phyloP scores from a whole-genome alignment of 176 grass and related monocot genomes.

The Microstegium vimineum region DNA sequence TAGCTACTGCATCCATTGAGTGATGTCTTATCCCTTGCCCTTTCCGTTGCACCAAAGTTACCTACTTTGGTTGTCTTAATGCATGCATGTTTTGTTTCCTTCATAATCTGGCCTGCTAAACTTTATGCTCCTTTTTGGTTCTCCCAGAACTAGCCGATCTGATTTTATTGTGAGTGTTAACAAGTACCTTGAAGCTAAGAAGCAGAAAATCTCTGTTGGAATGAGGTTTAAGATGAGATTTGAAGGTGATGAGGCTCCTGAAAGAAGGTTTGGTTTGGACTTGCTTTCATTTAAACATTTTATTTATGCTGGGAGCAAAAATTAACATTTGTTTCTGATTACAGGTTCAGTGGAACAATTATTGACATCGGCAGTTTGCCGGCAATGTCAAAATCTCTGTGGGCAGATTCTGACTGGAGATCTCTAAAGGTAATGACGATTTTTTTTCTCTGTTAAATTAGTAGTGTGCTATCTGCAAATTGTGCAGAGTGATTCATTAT shows the following conservation, averaged over 20 bases:
- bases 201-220: slow-evolving; percentile 72
- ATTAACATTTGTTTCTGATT: slow-evolving; percentile 22
- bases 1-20: neutral
- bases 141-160: slow-evolving; percentile 71
- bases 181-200: slow-evolving; percentile 93
- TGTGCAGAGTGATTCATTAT: slow-evolving; percentile 6
- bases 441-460: neutral
- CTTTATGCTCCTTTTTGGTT: slow-evolving; percentile 11
- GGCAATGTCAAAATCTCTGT: slow-evolving; percentile 47
- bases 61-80: neutral
- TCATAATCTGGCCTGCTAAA: neutral
- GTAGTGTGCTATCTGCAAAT: neutral
- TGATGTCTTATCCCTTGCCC: neutral
- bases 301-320: neutral
- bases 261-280: slow-evolving; percentile 59
- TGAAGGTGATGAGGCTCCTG: slow-evolving; percentile 91
- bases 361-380: slow-evolving; percentile 54
- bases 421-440: slow-evolving; percentile 68
- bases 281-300: slow-evolving; percentile 15
- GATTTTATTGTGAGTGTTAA: slow-evolving; percentile 89
- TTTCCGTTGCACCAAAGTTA: slow-evolving; percentile 7
- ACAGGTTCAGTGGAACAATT: slow-evolving; percentile 95
- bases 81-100: neutral
- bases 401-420: slow-evolving; percentile 89
- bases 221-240: slow-evolving; percentile 98